Percentiles rank a stretch among this genome's conserved stretches.
These are phyloP conservation scores for Straminergon stramineum DNA, from an alignment of 225 moss, liverwort and hornwort species.

Conservation along the genomic window DNA sequence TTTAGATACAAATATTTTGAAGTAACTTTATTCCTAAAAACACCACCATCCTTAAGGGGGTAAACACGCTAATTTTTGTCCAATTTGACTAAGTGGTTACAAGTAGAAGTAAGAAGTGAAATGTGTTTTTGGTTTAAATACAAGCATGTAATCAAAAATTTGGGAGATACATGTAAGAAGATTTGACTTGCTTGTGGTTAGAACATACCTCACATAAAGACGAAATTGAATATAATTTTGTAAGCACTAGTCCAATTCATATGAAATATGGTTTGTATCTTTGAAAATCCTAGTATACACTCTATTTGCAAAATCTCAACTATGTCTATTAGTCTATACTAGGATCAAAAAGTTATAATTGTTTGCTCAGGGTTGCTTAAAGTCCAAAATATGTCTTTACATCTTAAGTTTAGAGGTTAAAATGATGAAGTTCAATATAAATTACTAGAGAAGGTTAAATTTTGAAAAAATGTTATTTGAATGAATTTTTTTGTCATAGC, in stretches of 20 bases:
- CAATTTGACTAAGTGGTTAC: not conserved
- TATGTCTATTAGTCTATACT: too few relatives aligned
- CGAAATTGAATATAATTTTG: not conserved
- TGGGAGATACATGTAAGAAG: not conserved
- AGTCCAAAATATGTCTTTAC: not conserved
- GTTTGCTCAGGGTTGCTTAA: not conserved
- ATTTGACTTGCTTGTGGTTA: not conserved
- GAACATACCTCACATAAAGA: not conserved
- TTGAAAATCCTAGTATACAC: not conserved
- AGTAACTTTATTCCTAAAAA: not conserved
- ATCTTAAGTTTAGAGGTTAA: not conserved
- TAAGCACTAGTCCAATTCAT: not conserved
- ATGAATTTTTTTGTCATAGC: not conserved
- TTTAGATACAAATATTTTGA: not conserved
- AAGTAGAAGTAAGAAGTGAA: not conserved
- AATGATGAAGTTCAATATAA: not conserved
- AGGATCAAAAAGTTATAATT: not conserved
- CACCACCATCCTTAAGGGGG: rapidly evolving
- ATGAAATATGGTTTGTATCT: not conserved
- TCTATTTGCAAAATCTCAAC: not conserved
- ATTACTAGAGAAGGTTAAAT: not conserved
- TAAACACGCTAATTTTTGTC: not conserved
- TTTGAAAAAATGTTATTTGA: not conserved
- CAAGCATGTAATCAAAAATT: not conserved
- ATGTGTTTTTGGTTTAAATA: not conserved